phyloP scores from a whole-genome alignment of 805 yeast species.

The Vanderwaltozyma polyspora region DNA sequence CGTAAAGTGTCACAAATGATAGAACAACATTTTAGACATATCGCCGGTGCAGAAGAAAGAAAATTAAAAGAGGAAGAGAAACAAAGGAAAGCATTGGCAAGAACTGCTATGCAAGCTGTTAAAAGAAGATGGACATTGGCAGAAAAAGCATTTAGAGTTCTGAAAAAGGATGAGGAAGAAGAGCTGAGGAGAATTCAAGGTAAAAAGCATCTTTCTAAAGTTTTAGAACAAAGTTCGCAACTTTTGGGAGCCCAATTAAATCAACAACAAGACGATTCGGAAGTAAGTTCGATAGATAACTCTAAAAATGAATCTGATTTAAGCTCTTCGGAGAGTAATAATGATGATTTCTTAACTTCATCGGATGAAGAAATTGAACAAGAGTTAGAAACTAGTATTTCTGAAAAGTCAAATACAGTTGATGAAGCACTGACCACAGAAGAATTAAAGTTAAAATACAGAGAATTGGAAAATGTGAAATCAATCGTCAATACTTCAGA shows the following conservation, averaged over 20 bases:
- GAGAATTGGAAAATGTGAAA: conserved; percentile 18
- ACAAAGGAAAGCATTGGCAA: conserved; percentile 58
- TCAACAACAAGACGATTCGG: conserved; percentile 14
- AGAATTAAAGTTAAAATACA: conserved; percentile 35
- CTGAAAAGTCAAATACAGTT: conserved; percentile 15
- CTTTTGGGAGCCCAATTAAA: conserved; percentile 75
- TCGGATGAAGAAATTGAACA: conserved; percentile 10
- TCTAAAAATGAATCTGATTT: conserved; percentile 1
- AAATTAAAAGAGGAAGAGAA: conserved; percentile 65
- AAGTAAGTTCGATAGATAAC: conserved; percentile 16
- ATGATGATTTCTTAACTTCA: conserved; percentile 10
- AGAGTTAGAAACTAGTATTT: conserved; percentile 7
- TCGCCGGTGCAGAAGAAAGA: conserved; percentile 82
- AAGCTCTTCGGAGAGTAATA: conserved; percentile 2
- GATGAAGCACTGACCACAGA: conserved; percentile 30
- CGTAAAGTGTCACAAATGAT: conserved; percentile 70
- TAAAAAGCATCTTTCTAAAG: conserved; percentile 74
- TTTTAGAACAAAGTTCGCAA: conserved; percentile 84
- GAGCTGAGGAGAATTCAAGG: conserved; percentile 72
- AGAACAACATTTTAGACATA: conserved; percentile 75
- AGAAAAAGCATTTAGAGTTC: conserved; percentile 60
- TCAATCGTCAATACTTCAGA: conserved; percentile 2
- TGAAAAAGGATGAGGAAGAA: conserved; percentile 69
- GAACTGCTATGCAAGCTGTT: conserved; percentile 71
- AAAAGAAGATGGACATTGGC: conserved; percentile 87